Base-by-base conservation (phyloP, 208 protist genomes). In the Perkinsela sp. region DNA sequence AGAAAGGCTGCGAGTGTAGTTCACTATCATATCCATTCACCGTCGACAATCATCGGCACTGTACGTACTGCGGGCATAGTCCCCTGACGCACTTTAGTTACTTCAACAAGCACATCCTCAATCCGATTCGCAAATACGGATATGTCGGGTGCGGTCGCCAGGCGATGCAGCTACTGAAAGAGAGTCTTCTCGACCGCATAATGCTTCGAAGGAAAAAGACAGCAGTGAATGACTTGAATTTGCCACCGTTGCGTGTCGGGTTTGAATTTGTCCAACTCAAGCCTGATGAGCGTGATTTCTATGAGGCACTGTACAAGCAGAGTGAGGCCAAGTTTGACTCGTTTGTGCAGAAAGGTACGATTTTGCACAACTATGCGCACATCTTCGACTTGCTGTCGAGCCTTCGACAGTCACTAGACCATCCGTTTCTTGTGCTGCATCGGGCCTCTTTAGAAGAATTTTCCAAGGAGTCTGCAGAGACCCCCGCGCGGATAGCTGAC, bases 351-450 rank as follows among this genome's bases (percentile, higher is more conserved):
- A 90, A 89, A 71, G 85, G 85, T 40, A 92, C 85, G 2, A 76
- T 94, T 65, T 74, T 94, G 57, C 85, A 94, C 78, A 94, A 94
- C 77, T 94, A 94, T 75, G 88, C 88, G 31, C 85, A 94, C 72
- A 93, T 94, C 74, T 93, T 94, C 76, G 86, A 93, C 73, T 74
- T 94, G 32, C 77, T 94, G 32, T 89, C 85, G 69, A 81, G 88
- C 22, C 80, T 94, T 67, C 81, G 88, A 2, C 90, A 94, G 74
- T 80, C 88, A 29, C 78, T 93, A 30, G 88, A 93, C 75, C 86
- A 93, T 70, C 88, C 88, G 32, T 77, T 86, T 69, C 73, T 93
- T 57, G 88, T 90, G 22, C 73, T 89, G 67, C 30, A 40, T n/a
- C 13, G 68, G 30, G 6, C n/a, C n/a, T 71, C 68, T 48, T 2